A percentile compares a stretch with the other conserved stretches of the same genome.
These are phyloP conservation scores for Teunomyces panamensis DNA, from an alignment of 805 yeast genomes.

Conservation along the genomic window DNA sequence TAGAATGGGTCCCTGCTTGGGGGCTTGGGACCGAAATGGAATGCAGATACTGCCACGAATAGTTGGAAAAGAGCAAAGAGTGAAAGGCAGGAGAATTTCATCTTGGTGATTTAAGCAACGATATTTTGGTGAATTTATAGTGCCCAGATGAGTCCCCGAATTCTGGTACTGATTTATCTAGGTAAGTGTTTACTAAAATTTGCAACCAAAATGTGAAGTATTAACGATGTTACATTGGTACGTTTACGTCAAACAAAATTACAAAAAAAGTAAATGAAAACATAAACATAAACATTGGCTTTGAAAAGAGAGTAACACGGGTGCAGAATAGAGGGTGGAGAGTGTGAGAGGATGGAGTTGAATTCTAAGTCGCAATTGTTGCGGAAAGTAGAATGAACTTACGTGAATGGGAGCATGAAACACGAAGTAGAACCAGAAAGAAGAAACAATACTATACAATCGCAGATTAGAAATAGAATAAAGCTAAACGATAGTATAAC, in stretches of 20 bases:
- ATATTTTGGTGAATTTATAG: not conserved
- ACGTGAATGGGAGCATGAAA: too few relatives aligned
- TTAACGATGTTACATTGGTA: not conserved
- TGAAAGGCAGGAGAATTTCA: not conserved
- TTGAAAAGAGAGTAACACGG: too few relatives aligned
- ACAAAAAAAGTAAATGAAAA: not conserved
- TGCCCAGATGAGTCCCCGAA: not conserved
- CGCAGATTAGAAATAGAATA: too few relatives aligned
- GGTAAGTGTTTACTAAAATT: not conserved
- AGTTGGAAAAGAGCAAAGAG: not conserved
- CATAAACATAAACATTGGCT: not conserved
- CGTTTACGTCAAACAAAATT: too few relatives aligned
- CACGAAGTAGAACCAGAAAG: too few relatives aligned
- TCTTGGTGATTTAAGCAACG: not conserved
- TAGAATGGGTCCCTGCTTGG: constrained; percentile 22
- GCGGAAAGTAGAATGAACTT: too few relatives aligned
- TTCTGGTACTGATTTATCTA: not conserved
- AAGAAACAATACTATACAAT: too few relatives aligned
- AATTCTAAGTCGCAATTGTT: too few relatives aligned
- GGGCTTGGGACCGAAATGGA: not conserved
- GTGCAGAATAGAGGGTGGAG: too few relatives aligned
- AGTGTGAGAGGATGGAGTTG: too few relatives aligned
- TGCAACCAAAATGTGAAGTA: not conserved
- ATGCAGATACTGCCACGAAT: not conserved
- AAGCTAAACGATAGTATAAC: too few relatives aligned